phyloP scores from a whole-genome alignment of 2,329 filamentous ascomycete species.

The Bertia moriformis region DNA sequence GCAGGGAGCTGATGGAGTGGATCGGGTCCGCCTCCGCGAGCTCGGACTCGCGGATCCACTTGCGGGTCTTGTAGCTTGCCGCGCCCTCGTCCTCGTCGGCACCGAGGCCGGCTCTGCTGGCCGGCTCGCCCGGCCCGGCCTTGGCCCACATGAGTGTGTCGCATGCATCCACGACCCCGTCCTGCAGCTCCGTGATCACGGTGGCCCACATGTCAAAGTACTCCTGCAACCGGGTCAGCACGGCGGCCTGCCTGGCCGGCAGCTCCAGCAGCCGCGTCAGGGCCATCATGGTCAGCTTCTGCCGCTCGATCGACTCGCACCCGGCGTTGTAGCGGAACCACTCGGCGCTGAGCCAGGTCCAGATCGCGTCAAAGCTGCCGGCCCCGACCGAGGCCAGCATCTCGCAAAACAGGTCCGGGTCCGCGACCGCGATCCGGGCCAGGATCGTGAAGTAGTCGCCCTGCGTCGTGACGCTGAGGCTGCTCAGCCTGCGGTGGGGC shows the following conservation, averaged over 20 bases:
- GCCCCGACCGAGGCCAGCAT: constrained; percentile 29
- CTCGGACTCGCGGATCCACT: constrained; percentile 34
- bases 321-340: constrained; percentile 59
- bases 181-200: constrained; percentile 50
- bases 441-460: constrained; percentile 77
- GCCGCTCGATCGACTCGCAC: constrained; percentile 48
- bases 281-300: constrained; percentile 61
- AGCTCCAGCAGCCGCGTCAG: constrained; percentile 60
- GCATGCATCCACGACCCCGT: constrained; percentile 33
- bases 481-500: constrained; percentile 55
- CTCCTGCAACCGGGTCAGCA: constrained; percentile 51
- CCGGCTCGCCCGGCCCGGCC: no score
- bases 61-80: constrained; percentile 39
- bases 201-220: constrained; percentile 65
- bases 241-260: constrained; percentile 38
- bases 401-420: constrained; percentile 52
- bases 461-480: constrained; percentile 62
- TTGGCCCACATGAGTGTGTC: constrained; percentile 37
- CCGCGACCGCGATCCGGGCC: constrained; percentile 61
- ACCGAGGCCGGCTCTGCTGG: constrained; percentile 16
- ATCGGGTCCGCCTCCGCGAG: constrained; percentile 48
- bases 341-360: constrained; percentile 42
- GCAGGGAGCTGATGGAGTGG: constrained; percentile 47
- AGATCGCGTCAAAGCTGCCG: constrained; percentile 29
- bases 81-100: neutral